A percentile compares a stretch with the other conserved stretches of the same genome.
phyloP scores from a whole-genome alignment of 257 asterid species.

The Agastache rugosa region DNA sequence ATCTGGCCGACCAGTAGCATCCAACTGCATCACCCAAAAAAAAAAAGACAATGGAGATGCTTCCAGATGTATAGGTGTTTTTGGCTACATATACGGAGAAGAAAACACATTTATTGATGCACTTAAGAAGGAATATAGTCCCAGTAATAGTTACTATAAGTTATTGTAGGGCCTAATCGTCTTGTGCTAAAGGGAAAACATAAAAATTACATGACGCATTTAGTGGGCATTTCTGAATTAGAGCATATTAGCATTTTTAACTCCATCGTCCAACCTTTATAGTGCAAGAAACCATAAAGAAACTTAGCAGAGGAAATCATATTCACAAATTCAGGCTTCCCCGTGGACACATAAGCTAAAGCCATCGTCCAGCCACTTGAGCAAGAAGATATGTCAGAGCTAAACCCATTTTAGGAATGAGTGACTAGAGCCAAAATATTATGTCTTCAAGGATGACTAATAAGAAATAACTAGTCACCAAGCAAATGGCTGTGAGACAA shows the following conservation, averaged over 20 bases:
- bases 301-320: not conserved
- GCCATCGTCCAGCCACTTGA: slow-evolving; percentile 23
- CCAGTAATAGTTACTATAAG: not conserved
- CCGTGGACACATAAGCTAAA: slow-evolving; percentile 11
- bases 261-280: not conserved
- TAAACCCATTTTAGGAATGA: slow-evolving; percentile 24
- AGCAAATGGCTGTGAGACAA: slow-evolving; percentile 38
- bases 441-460: slow-evolving; percentile 27
- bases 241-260: slow-evolving; percentile 15
- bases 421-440: slow-evolving; percentile 17
- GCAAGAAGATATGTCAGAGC: slow-evolving; percentile 28
- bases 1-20: slow-evolving; percentile 95
- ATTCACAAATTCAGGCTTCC: slow-evolving; percentile 30
- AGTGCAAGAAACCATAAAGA: slow-evolving; percentile 12
- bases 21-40: slow-evolving; percentile 72
- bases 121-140: slow-evolving; percentile 13
- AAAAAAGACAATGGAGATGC: slow-evolving; percentile 20
- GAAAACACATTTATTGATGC: slow-evolving; percentile 24
- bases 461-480: slow-evolving; percentile 30
- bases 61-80: not conserved
- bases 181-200: slow-evolving; percentile 12
- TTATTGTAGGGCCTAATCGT: slow-evolving; percentile 14
- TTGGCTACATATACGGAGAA: slow-evolving; percentile 27
- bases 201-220: not conserved
- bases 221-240: not conserved